Evolutionary conservation across 345 rosid species (phyloP), one percentile per base, ranked within the genome.

Genomic region (Leavenworthia alabamica): DNA sequence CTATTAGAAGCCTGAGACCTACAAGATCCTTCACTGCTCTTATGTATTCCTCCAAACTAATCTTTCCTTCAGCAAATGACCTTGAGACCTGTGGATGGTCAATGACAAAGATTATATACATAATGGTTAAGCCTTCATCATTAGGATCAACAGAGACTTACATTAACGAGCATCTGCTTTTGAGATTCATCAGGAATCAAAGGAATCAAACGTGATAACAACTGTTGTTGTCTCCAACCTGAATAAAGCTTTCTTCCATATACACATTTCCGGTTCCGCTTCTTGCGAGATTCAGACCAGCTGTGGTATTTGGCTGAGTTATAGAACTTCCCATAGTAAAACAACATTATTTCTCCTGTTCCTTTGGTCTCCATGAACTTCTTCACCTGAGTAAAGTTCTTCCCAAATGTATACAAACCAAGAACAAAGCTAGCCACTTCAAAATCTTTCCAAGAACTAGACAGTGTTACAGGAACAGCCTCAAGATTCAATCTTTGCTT

Each of bases 151-250:
- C 33, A 56, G 39, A 63, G 70, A 64, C 75, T 71, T 33, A 72
- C 76, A 66, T 72, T 46, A 39, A 72, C 63, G 1, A 72, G 68
- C 56, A 5, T 66, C 35, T 65, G 45, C 41, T 36, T 77, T 19
- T 80, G 75, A 53, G 63, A 47, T 42, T 77, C 76, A 56, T 72
- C 81, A 0, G 75, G 68, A n/a, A 80, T 57, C 58, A 57, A 77
- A 36, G 77, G 70, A 64, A 72, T 80, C 79, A 88, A 65, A 62
- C 93, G 85, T 23, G 92, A 73, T 24, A 82, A 51, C 56, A 88
- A 64, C 73, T 80, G 77, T 16, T 85, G 82, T 35, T 78, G 90
- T 74, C 90, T 86, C 93, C 93, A 83, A 45, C 85, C 86, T 13
- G 83, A 67, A 65, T 85, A 83, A 40, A 83, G 75, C 73, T 78